A percentile compares a stretch with the other conserved stretches of the same genome.
phyloP scores from a whole-genome alignment of 345 rosid species.

The Gossypium herbaceum region DNA sequence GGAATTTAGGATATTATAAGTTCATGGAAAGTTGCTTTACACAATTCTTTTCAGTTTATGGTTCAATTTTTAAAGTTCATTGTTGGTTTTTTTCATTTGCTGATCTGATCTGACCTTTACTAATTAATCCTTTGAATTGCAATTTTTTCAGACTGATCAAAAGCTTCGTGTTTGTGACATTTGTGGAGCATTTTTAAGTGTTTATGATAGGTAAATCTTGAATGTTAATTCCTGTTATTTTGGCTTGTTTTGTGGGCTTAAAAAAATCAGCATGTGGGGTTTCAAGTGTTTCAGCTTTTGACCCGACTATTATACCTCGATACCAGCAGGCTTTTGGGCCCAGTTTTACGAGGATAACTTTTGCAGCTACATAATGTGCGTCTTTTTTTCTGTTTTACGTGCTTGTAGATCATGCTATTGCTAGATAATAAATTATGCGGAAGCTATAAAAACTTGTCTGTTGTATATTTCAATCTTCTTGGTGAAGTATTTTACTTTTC shows the following conservation, averaged over 20 bases:
- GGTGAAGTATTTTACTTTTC: slow-evolving; percentile 26
- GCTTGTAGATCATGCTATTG: slow-evolving; percentile 57
- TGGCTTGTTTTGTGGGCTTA: slow-evolving; percentile 37
- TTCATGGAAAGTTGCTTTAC: neutral
- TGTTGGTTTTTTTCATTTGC: neutral
- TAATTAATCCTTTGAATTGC: neutral
- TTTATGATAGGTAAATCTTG: slow-evolving; percentile 81
- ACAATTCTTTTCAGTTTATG: neutral
- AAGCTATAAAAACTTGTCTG: slow-evolving; percentile 12
- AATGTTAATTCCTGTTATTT: slow-evolving; percentile 16
- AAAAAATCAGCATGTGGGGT: slow-evolving; percentile 55
- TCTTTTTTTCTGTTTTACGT: slow-evolving; percentile 72
- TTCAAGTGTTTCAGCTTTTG: slow-evolving; percentile 92
- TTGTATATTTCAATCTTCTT: slow-evolving; percentile 16
- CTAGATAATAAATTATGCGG: slow-evolving; percentile 42
- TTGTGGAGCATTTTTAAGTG: slow-evolving; percentile 99
- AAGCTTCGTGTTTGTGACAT: slow-evolving; percentile 99
- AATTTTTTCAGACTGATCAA: slow-evolving; percentile 81
- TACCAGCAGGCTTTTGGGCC: slow-evolving; percentile 99
- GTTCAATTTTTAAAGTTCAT: neutral
- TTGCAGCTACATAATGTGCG: slow-evolving; percentile 99
- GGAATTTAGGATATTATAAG: neutral
- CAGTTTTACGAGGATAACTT: slow-evolving; percentile 99
- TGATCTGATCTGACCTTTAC: neutral
- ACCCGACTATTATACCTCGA: slow-evolving; percentile 85